Base-by-base conservation (phyloP, 176 grass and related monocot genomes). In the Carex myosuroides region DNA sequence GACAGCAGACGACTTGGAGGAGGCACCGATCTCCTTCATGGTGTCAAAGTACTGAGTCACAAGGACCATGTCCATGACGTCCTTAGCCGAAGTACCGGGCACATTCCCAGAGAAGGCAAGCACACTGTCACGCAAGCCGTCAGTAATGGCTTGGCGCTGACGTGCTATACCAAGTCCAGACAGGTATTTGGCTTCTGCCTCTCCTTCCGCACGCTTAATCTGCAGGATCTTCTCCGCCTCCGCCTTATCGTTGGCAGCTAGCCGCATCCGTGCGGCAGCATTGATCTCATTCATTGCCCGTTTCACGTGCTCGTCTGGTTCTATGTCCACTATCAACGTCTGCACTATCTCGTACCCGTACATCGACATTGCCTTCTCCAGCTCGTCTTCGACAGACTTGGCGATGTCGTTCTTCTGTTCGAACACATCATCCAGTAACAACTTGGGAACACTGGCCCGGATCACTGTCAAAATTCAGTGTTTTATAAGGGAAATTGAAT, bases 271-370 rank as follows among this genome's bases (percentile, higher is more conserved):
- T 83, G 94, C 86, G 88, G 91, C 94, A 89, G 91, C 89, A 58
- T 97, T 97, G 59, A 97, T 97, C 84, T 97, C 94, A 85, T 97
- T 97, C 94, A 97, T 97, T 11, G 94, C 94, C 84, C 86, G 84
- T 79, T 97, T 97, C 39, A 97, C 94, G 72, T 89, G 86, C 39
- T 84, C 89, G 81, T 97, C 94, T 9, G 94, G 94, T 73, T 93
- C 94, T 48, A 97, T 93, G 80, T 97, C 91, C 59, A 93, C 89
- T 72, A 97, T 97, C 12, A 97, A 84, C 5, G 94, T 97, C 76
- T 97, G 94, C 73, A 97, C 94, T 72, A 97, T 97, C 86, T 92
- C 88, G 17, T 94, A 97, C 3, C 94, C 91, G 60, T 97, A 97
- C 84, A 76, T 81, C 3, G 94, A 97, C 94, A 97, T 94, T 81